phyloP scores from a whole-genome alignment of 148 eudicot species.

The Vaccinium myrtillus region DNA sequence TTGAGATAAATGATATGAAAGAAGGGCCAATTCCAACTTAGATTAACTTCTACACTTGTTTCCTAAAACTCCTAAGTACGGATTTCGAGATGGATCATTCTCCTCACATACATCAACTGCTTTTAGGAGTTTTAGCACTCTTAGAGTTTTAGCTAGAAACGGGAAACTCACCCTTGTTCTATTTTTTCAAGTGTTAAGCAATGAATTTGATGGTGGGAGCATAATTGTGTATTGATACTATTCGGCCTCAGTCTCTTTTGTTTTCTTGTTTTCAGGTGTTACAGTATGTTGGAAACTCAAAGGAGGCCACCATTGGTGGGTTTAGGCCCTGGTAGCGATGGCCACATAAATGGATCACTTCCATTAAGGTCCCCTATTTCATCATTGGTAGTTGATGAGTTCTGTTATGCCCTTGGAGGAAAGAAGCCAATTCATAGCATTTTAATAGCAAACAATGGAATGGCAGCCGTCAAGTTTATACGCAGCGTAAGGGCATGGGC shows the following conservation, averaged over 20 bases:
- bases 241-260: neutral
- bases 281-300: constrained; percentile 34
- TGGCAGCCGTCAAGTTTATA: constrained; percentile 99
- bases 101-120: too few relatives aligned
- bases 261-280: constrained; percentile 25
- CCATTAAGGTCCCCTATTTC: constrained; percentile 49
- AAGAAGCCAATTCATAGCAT: constrained; percentile 85
- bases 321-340: constrained; percentile 32
- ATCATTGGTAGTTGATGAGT: constrained; percentile 61
- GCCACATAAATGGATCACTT: constrained; percentile 53
- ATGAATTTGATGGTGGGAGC: neutral
- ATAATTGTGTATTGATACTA: too few relatives aligned
- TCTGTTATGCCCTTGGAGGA: constrained; percentile 84
- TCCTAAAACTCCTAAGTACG: too few relatives aligned
- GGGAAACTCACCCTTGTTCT: too few relatives aligned
- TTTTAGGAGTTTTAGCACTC: too few relatives aligned
- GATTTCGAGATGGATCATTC: too few relatives aligned
- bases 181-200: neutral
- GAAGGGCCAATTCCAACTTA: neutral
- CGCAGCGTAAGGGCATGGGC: constrained; percentile 94
- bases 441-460: constrained; percentile 96
- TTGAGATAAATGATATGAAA: neutral
- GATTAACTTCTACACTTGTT: neutral
- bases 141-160: too few relatives aligned
- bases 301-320: constrained; percentile 36